A percentile compares a stretch with the other conserved stretches of the same genome.
Conservation (phyloP, 257 asterid genomes). For the Euphrasia confusa region DNA sequence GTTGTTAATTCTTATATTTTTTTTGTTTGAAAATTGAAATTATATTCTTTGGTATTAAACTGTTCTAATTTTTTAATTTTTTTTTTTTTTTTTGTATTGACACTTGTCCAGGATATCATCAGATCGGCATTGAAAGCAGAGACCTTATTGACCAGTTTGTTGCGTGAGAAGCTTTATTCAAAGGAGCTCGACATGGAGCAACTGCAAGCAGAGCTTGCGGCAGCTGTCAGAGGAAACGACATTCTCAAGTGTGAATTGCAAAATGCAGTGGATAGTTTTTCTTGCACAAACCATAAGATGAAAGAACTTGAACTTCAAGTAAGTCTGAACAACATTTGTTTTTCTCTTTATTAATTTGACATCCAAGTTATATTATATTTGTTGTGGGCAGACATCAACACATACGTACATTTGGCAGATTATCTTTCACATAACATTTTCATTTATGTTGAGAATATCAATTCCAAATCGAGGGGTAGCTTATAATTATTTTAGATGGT, state of each 20-base stretch:
- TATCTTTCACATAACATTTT: background rate
- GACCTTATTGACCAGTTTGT: slow-evolving; percentile 65
- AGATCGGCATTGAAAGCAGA: slow-evolving; percentile 79
- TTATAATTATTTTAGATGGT: too few species aligned
- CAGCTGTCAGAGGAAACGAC: slow-evolving; percentile 74
- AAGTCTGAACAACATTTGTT: slow-evolving; percentile 15
- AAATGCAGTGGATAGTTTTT: slow-evolving; percentile 66
- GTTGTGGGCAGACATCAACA: slow-evolving; percentile 1
- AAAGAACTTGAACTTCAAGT: slow-evolving; percentile 92
- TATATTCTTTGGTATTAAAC: background rate
- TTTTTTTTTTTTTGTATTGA: slow-evolving; percentile 3
- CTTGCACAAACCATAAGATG: slow-evolving; percentile 72
- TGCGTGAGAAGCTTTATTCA: slow-evolving; percentile 83
- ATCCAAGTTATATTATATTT: background rate
- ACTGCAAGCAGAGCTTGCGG: slow-evolving; percentile 90
- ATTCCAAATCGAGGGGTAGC: background rate
- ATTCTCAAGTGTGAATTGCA: slow-evolving; percentile 81
- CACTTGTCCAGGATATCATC: slow-evolving; percentile 45
- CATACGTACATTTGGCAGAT: background rate
- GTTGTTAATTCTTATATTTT: slow-evolving; percentile 32
- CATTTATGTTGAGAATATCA: background rate
- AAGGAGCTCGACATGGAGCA: slow-evolving; percentile 78
- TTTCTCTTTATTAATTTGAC: background rate
- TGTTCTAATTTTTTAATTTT: background rate
- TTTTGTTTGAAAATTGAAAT: background rate